phyloP scores from a whole-genome alignment of 306 rosid species.

The Aeschynomene evenia region DNA sequence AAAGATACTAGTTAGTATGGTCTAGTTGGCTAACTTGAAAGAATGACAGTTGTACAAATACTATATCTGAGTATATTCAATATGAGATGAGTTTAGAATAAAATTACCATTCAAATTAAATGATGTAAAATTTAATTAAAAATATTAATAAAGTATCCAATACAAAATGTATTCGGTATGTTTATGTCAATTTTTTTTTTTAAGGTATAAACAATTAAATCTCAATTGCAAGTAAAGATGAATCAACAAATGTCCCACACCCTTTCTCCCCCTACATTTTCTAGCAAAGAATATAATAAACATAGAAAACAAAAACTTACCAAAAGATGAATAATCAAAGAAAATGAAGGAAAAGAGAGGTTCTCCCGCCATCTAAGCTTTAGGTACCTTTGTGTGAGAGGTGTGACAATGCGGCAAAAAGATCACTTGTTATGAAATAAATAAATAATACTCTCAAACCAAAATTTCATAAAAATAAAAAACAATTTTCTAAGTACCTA shows the following conservation, averaged over 20 bases:
- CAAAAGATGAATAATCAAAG: conserved; percentile 40
- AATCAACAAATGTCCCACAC: conserved; percentile 34
- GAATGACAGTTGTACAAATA: not conserved
- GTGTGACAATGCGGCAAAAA: conserved; percentile 59
- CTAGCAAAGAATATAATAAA: conserved; percentile 22
- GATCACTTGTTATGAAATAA: conserved; percentile 46
- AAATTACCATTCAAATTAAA: too few species aligned
- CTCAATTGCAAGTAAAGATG: not conserved
- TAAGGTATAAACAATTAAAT: too few species aligned
- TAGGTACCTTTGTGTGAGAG: conserved; percentile 34
- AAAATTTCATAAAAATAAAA: conserved; percentile 3
- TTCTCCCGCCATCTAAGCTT: conserved; percentile 61
- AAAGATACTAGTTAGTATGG: not conserved
- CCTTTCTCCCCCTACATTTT: conserved; percentile 41
- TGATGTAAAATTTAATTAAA: too few species aligned
- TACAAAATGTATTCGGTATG: too few species aligned
- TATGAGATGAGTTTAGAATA: too few species aligned
- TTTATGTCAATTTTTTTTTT: too few species aligned
- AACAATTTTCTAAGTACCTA: conserved; percentile 49
- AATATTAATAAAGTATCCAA: too few species aligned
- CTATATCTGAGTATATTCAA: too few species aligned
- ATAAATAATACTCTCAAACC: conserved; percentile 21
- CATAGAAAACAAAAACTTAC: conserved; percentile 15
- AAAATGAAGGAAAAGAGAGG: conserved; percentile 44
- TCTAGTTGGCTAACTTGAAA: not conserved